Evolutionary conservation across 2,329 filamentous ascomycete species (phyloP), one percentile per base, ranked within the genome.

Genomic region (Trichophyton verrucosum): DNA sequence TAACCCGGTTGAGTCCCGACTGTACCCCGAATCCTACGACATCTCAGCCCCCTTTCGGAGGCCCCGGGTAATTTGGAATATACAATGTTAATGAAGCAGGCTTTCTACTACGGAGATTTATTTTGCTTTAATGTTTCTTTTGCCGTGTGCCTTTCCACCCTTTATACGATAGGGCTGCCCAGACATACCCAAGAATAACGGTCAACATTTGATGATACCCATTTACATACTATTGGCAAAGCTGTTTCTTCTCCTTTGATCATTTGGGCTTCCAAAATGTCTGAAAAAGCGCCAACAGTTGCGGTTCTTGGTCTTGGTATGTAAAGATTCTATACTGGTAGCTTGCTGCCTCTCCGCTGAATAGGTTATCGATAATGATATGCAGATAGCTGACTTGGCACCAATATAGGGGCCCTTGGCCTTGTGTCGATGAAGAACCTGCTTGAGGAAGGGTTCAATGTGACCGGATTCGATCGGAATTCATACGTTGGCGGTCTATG

Each of bases 391-490:
- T 44, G 40, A 44, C 40, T n/a, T 17, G 15, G 40, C 3, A 17
- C 13, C 6, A 17, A 8, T 44, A 1, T 44, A 47, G 74, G 74
- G 13, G 69, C 68, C 0, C 66, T 74, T 2, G 76, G 76, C 47
- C 69, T 77, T 11, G 68, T 73, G 15, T 69, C 76, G 11, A 67
- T 77, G 58, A 80, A 79, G 66, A 74, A 74, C 42, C 63, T 79
- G 17, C 65, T 72, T 1, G 76, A 79, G 61, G 75, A 77, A 66
- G 75, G 76, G 7, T 79, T 78, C 58, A 66, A 77, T 8, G 76
- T 73, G 3, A 70, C 72, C 1, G 77, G 72, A 1, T 79, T 78
- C 53, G 78, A 80, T 56, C 68, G 72, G 30, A 75, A 74, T 60
- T 61, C 66, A 51, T 73, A 72, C 60, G 65, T 77, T 17, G 77